A percentile compares a stretch with the other conserved stretches of the same genome.
phyloP scores from a whole-genome alignment of 495 filamentous ascomycete genomes.

The Cercophora sp. region DNA sequence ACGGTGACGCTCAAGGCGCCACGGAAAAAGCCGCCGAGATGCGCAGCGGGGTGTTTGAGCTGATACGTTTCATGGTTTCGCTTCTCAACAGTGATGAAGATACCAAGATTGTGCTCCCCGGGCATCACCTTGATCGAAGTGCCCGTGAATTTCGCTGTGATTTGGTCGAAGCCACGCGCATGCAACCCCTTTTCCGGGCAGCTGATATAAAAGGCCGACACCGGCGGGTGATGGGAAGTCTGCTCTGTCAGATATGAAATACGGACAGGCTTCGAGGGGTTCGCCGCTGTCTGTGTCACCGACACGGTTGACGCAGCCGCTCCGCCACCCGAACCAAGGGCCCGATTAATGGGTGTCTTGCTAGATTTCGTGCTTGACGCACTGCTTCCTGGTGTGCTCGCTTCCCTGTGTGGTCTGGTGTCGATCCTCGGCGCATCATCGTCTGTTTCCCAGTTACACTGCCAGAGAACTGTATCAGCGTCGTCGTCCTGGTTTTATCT shows the following conservation, averaged over 20 bases:
- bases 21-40: conserved; percentile 81
- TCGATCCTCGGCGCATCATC: conserved; percentile 55
- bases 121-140: conserved; percentile 88
- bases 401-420: conserved; percentile 33
- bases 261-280: conserved; percentile 54
- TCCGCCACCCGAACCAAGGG: conserved; percentile 28
- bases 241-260: conserved; percentile 95
- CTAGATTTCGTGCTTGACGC: conserved; percentile 48
- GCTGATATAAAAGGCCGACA: conserved; percentile 92
- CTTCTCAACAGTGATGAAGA: conserved; percentile 82
- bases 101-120: conserved; percentile 89
- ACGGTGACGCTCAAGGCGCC: conserved; percentile 82
- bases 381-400: conserved; percentile 35
- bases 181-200: conserved; percentile 88
- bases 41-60: conserved; percentile 89
- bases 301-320: conserved; percentile 41
- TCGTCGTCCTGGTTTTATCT: too few species aligned
- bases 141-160: conserved; percentile 96
- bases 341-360: conserved; percentile 24
- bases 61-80: conserved; percentile 87
- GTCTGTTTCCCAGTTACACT: conserved; percentile 93
- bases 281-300: conserved; percentile 36
- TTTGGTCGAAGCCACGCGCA: conserved; percentile 88
- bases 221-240: conserved; percentile 96
- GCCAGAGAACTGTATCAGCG: too few species aligned